Percentiles rank a stretch among this genome's conserved stretches.
Conservation (phyloP, 352 stramenopile genomes). For the Globisporangium camurandrum region DNA sequence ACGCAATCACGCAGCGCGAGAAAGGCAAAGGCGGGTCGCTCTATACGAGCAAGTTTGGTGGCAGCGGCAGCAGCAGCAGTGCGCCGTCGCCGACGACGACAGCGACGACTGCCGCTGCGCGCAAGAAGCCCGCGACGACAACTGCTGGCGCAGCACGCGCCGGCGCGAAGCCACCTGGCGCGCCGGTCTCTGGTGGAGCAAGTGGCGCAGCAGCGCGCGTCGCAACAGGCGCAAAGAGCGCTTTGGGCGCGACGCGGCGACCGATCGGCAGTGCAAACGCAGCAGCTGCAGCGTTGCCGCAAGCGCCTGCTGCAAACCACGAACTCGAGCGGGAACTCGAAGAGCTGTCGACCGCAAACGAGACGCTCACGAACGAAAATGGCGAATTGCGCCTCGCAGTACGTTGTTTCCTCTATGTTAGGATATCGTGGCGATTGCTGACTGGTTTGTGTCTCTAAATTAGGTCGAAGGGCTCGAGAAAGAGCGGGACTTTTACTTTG, state of each 20-base stretch:
- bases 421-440: background rate
- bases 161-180: conserved; percentile 36
- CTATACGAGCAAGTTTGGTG: conserved; percentile 69
- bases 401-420: conserved; percentile 4
- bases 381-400: conserved; percentile 69
- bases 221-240: conserved; percentile 5
- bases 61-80: conserved; percentile 4
- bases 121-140: conserved; percentile 40
- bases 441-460: background rate
- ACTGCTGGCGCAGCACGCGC: background rate
- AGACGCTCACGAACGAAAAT: conserved; percentile 70
- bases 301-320: conserved; percentile 16
- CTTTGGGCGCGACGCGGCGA: conserved; percentile 19
- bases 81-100: conserved; percentile 22
- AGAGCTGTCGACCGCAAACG: conserved; percentile 55
- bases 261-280: conserved; percentile 19
- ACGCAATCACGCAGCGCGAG: conserved; percentile 86
- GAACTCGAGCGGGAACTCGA: conserved; percentile 70
- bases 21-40: conserved; percentile 92
- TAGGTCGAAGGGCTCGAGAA: conserved; percentile 87
- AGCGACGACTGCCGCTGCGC: conserved; percentile 14
- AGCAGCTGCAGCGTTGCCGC: conserved; percentile 12
- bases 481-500: conserved; percentile 99
- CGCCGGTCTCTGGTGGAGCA: conserved; percentile 21
- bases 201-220: conserved; percentile 11